Percentiles rank a stretch among this genome's conserved stretches.
These are phyloP conservation scores for Omphalotus guepiniiformis DNA, from an alignment of 768 basidiomycete genomes.

Conservation along the genomic window DNA sequence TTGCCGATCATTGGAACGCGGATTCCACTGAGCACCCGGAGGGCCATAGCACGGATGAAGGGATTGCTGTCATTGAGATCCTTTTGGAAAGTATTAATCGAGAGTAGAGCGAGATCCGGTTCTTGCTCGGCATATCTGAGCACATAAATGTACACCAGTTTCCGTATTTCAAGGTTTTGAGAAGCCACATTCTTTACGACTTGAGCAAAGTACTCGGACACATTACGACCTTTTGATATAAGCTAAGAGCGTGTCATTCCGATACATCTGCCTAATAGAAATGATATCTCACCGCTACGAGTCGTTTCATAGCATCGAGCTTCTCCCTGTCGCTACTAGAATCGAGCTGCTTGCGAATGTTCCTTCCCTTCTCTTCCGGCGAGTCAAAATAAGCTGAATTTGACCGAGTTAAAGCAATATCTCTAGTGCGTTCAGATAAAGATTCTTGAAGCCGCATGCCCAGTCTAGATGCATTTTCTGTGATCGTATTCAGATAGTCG, in stretches of 20 bases:
- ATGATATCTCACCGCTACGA: constrained; percentile 73
- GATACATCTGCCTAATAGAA: background rate
- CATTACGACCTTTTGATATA: constrained; percentile 88
- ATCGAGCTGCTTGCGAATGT: constrained; percentile 84
- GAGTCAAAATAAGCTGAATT: constrained; percentile 62
- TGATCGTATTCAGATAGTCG: constrained; percentile 49
- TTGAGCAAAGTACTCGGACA: constrained; percentile 91
- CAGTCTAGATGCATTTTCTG: constrained; percentile 81
- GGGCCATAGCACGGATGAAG: constrained; percentile 93
- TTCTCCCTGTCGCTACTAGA: constrained; percentile 87
- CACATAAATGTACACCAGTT: constrained; percentile 97
- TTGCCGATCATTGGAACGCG: constrained; percentile 84
- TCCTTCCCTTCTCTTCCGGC: constrained; percentile 76
- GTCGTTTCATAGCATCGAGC: constrained; percentile 90
- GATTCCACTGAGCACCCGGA: constrained; percentile 90
- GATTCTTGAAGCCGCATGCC: constrained; percentile 83
- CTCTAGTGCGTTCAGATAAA: constrained; percentile 75
- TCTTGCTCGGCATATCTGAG: constrained; percentile 90
- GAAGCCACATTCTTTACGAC: constrained; percentile 98
- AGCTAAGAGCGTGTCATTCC: constrained; percentile 44
- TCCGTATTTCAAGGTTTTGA: constrained; percentile 87
- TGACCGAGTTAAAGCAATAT: constrained; percentile 56
- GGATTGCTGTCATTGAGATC: constrained; percentile 91
- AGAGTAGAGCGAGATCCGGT: constrained; percentile 91
- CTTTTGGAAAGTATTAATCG: constrained; percentile 98